Base-by-base conservation (phyloP, 306 rosid species). In the Prunus campanulata region DNA sequence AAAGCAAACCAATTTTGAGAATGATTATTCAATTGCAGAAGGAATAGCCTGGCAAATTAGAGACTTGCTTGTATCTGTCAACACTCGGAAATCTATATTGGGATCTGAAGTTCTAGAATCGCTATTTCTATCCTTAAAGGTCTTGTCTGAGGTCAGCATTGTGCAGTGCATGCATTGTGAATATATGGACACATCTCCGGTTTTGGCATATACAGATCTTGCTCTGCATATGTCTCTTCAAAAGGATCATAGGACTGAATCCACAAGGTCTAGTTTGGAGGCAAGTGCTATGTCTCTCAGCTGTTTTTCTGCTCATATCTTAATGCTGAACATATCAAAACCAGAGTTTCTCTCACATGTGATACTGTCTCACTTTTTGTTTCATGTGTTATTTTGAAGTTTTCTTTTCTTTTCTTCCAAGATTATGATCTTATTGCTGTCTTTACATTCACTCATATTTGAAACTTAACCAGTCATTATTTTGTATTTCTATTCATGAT, bases 11-110 rank as follows among this genome's bases (percentile, higher is more conserved):
- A 78, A 27, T 61, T 94, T 95, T 83, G 92, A 88, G 86, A 91
- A 86, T 60, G 98, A 95, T 82, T 95, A 92, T 84, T 81, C 87
- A 68, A 66, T 86, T 80, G 91, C 95, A 35, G 88, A 82, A 57
- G 98, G 95, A 64, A 75, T 92, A 77, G 85, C 96, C 66, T 95
- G 98, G 97, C 97, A 95, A 88, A 84, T 92, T 52, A 88, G 83
- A 75, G 96, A 95, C 77, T 80, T 95, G 83, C 85, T 92, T 79
- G 80, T 60, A 67, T 85, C 85, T 22, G 92, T 84, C 80, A 85
- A 85, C 70, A 56, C 85, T 44, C 84, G 79, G 76, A 92, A 89
- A 72, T 84, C 85, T 71, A 63, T 90, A 75, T 74, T 92, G 83
- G 83, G 68, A 70, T 85, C 90, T 74, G 90, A 85, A 79, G 50